phyloP scores from a whole-genome alignment of 768 basidiomycete species.

The Russula emetica region DNA sequence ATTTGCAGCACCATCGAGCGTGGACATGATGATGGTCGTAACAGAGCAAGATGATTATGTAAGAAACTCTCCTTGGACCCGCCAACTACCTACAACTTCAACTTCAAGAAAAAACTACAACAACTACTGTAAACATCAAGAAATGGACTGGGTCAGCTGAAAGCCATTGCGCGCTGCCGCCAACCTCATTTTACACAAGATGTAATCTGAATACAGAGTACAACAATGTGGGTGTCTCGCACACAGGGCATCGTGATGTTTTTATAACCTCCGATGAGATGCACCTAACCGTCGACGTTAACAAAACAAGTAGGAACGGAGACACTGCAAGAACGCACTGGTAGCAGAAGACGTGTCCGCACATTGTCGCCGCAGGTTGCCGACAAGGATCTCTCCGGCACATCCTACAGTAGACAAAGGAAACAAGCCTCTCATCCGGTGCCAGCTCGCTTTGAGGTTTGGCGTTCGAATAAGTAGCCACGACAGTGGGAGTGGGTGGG shows the following conservation, averaged over 20 bases:
- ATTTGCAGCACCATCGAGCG: slow-evolving; percentile 10
- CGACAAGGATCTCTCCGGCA: slow-evolving; percentile 48
- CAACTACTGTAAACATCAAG: not conserved
- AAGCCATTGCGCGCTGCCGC: not conserved
- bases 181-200: slow-evolving; percentile 3
- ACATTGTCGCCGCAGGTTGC: slow-evolving; percentile 55
- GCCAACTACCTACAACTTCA: not conserved
- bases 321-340: slow-evolving; percentile 36
- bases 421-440: slow-evolving; percentile 16
- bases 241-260: slow-evolving; percentile 49
- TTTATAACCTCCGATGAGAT: slow-evolving; percentile 48
- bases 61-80: slow-evolving; percentile 12
- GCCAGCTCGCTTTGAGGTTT: not conserved
- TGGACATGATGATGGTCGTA: slow-evolving; percentile 12
- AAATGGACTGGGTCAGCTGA: not conserved
- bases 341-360: slow-evolving; percentile 61
- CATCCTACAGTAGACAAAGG: slow-evolving; percentile 42
- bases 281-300: slow-evolving; percentile 39
- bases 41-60: slow-evolving; percentile 11
- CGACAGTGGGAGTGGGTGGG: not conserved
- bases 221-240: slow-evolving; percentile 45
- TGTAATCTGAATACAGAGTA: slow-evolving; percentile 57
- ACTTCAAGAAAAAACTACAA: not conserved
- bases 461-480: not conserved
- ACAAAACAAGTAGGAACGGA: not conserved